Conservation (phyloP, 1,284 basidiomycete species). For the Pseudozyma sp. region DNA sequence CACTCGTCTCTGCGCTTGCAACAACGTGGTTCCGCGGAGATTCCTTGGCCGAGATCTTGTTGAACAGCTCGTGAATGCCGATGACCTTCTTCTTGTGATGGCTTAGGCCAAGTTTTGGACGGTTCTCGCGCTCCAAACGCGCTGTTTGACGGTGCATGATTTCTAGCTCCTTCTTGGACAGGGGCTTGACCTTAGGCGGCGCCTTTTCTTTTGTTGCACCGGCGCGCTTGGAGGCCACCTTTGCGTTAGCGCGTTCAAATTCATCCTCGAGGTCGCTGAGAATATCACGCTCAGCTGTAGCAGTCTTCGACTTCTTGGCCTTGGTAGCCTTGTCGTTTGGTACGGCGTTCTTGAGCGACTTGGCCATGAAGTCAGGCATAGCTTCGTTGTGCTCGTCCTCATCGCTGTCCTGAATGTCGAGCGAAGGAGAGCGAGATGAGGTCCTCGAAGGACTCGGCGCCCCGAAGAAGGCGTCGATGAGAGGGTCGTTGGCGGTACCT, state of each 20-base stretch:
- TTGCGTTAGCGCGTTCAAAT: slow-evolving; percentile 23
- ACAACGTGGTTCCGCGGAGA: slow-evolving; percentile 1
- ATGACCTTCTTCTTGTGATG: slow-evolving; percentile 51
- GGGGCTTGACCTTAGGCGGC: slow-evolving; percentile 45
- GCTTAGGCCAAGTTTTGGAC: slow-evolving; percentile 23
- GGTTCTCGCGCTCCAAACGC: slow-evolving; percentile 55
- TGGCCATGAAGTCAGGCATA: slow-evolving; percentile 36
- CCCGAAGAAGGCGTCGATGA: slow-evolving; percentile 32
- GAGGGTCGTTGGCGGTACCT: slow-evolving; percentile 14
- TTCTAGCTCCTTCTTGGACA: slow-evolving; percentile 59
- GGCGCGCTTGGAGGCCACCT: slow-evolving; percentile 27
- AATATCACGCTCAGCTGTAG: slow-evolving; percentile 23
- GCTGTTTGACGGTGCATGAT: slow-evolving; percentile 61
- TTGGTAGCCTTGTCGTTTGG: slow-evolving; percentile 2
- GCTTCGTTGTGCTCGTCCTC: slow-evolving; percentile 45
- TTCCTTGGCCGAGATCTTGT: slow-evolving; percentile 44
- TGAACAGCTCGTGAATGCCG: slow-evolving; percentile 54
- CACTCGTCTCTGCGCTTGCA: slow-evolving; percentile 2
- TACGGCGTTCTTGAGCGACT: background rate
- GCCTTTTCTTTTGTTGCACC: slow-evolving; percentile 21
- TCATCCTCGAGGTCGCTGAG: slow-evolving; percentile 39
- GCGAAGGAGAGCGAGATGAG: slow-evolving; percentile 33
- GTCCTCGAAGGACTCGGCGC: slow-evolving; percentile 9
- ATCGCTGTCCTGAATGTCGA: slow-evolving; percentile 40
- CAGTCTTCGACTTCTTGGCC: slow-evolving; percentile 15